phyloP scores from a whole-genome alignment of 768 basidiomycete species.

The Russula dissimulans region DNA sequence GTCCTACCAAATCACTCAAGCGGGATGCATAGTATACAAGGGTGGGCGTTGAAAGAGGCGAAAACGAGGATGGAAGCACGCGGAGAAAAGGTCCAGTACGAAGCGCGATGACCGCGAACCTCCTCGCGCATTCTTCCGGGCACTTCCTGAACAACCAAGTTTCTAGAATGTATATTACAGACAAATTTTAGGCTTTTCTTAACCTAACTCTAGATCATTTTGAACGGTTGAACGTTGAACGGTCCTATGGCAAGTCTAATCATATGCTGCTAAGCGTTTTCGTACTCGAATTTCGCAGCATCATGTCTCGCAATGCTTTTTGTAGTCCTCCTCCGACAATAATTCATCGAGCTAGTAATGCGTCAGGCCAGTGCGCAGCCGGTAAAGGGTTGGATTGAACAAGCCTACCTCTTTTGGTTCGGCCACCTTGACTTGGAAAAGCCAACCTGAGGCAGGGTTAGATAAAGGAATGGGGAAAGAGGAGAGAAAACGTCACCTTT shows the following conservation, averaged over 20 bases:
- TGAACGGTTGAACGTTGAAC: background rate
- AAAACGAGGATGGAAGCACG: slow-evolving; percentile 85
- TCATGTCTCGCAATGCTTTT: slow-evolving; percentile 42
- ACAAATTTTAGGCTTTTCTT: slow-evolving; percentile 6
- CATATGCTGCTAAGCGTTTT: background rate
- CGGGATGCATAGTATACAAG: slow-evolving; percentile 56
- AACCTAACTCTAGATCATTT: slow-evolving; percentile 1
- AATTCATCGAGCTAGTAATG: slow-evolving; percentile 52
- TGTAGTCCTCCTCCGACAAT: slow-evolving; percentile 71
- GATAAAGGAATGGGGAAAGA: background rate
- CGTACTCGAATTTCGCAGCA: background rate
- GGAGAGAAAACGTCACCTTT: slow-evolving; percentile 45
- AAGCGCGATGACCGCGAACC: background rate
- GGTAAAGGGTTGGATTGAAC: background rate
- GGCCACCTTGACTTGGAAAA: slow-evolving; percentile 84
- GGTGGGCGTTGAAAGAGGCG: slow-evolving; percentile 87
- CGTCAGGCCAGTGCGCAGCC: background rate
- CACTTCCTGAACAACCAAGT: background rate
- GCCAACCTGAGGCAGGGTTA: slow-evolving; percentile 60
- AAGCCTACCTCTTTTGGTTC: slow-evolving; percentile 61
- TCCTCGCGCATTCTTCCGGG: background rate
- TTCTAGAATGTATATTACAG: slow-evolving; percentile 11
- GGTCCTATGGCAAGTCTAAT: background rate
- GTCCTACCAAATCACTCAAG: background rate
- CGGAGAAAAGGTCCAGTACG: slow-evolving; percentile 81